Evolutionary conservation across 495 filamentous ascomycete genomes (phyloP).

Genomic region (Neurospora sp.): DNA sequence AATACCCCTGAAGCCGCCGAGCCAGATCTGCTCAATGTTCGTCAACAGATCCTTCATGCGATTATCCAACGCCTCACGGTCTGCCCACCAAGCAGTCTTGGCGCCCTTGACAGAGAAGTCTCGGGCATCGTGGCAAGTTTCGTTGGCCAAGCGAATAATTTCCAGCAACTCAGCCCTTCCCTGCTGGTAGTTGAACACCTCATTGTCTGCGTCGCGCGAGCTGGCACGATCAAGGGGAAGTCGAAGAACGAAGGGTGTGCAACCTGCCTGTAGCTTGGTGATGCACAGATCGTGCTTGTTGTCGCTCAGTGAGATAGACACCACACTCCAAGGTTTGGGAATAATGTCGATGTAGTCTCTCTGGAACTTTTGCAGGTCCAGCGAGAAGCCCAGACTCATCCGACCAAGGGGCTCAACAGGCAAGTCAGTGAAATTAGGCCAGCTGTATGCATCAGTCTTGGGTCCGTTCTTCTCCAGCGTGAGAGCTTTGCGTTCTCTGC

Average conservation of each 20-base stretch:
- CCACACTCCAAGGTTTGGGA: constrained; percentile 69
- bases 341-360: constrained; percentile 70
- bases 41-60: constrained; percentile 67
- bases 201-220: constrained; percentile 69
- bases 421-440: constrained; percentile 8
- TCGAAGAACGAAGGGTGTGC: constrained; percentile 72
- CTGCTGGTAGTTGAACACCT: constrained; percentile 71
- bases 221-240: constrained; percentile 74
- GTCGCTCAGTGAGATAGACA: constrained; percentile 77
- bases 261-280: constrained; percentile 60
- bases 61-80: constrained; percentile 66
- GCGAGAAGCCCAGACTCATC: constrained; percentile 26
- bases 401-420: constrained; percentile 12
- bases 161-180: constrained; percentile 69
- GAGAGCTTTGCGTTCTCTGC: constrained; percentile 48
- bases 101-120: constrained; percentile 44
- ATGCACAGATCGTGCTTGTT: constrained; percentile 71
- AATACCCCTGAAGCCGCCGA: constrained; percentile 85
- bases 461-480: constrained; percentile 23
- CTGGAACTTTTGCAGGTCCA: constrained; percentile 50
- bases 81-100: constrained; percentile 80
- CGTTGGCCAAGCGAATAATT: constrained; percentile 69
- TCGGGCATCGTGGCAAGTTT: constrained; percentile 54
- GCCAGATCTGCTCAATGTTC: constrained; percentile 86
- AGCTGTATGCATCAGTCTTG: constrained; percentile 18